phyloP scores from a whole-genome alignment of 129 eudicot species.

The Flaveria brownii region DNA sequence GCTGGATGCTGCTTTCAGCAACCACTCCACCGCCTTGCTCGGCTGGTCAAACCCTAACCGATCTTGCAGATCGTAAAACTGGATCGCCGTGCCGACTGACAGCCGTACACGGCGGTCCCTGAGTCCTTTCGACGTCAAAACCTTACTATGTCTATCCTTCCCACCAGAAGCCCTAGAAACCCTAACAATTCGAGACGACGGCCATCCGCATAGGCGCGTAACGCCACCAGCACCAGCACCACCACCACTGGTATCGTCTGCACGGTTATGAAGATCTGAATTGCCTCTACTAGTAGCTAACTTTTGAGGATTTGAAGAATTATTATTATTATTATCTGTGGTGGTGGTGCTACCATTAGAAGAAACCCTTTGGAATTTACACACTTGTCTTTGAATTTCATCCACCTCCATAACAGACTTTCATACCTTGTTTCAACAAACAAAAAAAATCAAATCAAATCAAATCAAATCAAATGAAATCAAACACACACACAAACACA shows the following conservation, averaged over 20 bases:
- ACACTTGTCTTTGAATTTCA: constrained; percentile 56
- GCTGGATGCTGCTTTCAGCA: constrained; percentile 70
- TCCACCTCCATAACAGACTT: constrained; percentile 77
- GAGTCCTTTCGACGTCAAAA: constrained; percentile 76
- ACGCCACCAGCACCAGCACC: constrained; percentile 40
- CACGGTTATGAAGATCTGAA: constrained; percentile 29
- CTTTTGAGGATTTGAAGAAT: constrained; percentile 25
- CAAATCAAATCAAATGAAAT: neutral
- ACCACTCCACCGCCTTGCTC: constrained; percentile 94
- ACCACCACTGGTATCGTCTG: constrained; percentile 24
- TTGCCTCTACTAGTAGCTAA: constrained; percentile 27
- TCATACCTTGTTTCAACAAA: constrained; percentile 48
- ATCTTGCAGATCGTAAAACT: constrained; percentile 88
- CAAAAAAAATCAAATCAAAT: neutral
- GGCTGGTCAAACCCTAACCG: constrained; percentile 89
- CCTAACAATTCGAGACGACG: constrained; percentile 84
- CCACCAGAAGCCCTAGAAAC: constrained; percentile 97
- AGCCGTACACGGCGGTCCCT: constrained; percentile 79
- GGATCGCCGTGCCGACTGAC: constrained; percentile 82
- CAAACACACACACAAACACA: neutral
- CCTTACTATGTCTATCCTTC: constrained; percentile 90
- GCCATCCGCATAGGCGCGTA: constrained; percentile 64
- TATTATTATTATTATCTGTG: constrained; percentile 31
- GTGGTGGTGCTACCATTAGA: constrained; percentile 38
- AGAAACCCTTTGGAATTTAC: constrained; percentile 59